Base-by-base conservation (phyloP, 78 protist genomes). In the Reticulomyxa filosa region DNA sequence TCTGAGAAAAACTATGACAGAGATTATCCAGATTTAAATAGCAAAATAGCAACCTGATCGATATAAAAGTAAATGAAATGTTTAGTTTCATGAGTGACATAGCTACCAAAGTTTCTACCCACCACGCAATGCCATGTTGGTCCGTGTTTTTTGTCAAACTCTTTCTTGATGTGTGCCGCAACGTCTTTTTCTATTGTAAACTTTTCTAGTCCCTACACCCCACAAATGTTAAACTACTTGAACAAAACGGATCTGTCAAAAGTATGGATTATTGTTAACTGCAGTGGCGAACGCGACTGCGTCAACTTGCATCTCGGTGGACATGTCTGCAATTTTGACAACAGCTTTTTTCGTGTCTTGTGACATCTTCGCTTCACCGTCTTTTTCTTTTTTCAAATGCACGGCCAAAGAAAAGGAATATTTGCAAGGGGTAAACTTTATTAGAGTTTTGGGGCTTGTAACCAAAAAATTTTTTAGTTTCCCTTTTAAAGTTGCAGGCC, bases 81-180 rank as follows among this genome's bases (percentile, higher is more conserved):
- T 84, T 91, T 91, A 6, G 95, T 86, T 70, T 93, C 98, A 77
- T 93, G 97, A 4, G 97, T 92, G 39, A 93, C 97, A 63, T 84
- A 89, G 23, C 97, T 88, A 46, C 98, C 98, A 37, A 96, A 96
- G 84, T 85, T 90, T 37, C 94, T 75, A 55, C 98, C 99, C 23
- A 93, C 98, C 13, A 92, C 80, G 83, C 82, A 77, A 39, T 73
- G 79, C 95, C 99, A 95, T 1, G 97, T 89, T 25, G 95, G 93
- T 78, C 78, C 69, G 87, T 83, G 85, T 68, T 85, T 88, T 61
- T 83, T 79, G 83, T 91, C 99, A 67, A 91, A 94, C 77, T 86
- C 93, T 80, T 89, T 85, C 84, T 92, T 92, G 77, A 92, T 87
- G 77, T 69, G 78, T 29, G 86, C 88, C 7, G 99, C 98, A 8